phyloP scores from a whole-genome alignment of 495 filamentous ascomycete genomes.

The Tricharina praecox region DNA sequence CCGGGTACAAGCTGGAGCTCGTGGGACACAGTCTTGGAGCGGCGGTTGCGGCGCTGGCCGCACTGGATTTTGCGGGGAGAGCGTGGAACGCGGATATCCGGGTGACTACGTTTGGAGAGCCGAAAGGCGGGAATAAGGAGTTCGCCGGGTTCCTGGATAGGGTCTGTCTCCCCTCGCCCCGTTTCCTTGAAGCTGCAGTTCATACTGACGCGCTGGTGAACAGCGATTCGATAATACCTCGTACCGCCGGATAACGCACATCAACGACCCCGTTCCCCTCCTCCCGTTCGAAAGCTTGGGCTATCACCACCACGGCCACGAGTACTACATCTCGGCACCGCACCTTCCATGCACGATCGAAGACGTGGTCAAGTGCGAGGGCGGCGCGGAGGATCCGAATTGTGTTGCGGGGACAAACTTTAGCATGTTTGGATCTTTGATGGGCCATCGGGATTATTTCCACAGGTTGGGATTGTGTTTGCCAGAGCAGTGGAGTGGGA shows the following conservation, averaged over 20 bases:
- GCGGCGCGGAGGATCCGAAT: conserved; percentile 49
- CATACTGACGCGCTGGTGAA: background rate
- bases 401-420: conserved; percentile 55
- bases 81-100: conserved; percentile 55
- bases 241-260: conserved; percentile 72
- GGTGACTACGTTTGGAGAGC: conserved; percentile 89
- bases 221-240: conserved; percentile 40
- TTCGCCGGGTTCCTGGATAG: conserved; percentile 38
- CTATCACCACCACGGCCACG: conserved; percentile 65
- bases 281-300: conserved; percentile 78
- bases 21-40: conserved; percentile 87
- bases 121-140: conserved; percentile 59
- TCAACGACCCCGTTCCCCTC: conserved; percentile 74
- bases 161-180: background rate
- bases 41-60: conserved; percentile 76
- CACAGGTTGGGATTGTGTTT: conserved; percentile 82
- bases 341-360: conserved; percentile 45
- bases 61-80: conserved; percentile 49
- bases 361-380: conserved; percentile 53
- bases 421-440: conserved; percentile 57
- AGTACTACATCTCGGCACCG: conserved; percentile 64
- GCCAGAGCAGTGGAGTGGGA: no score
- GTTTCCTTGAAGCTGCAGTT: background rate
- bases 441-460: conserved; percentile 93
- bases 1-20: conserved; percentile 54